These are phyloP conservation scores for Spergularia azorica DNA, from an alignment of 179 eudicot genomes.

Conservation along the genomic window DNA sequence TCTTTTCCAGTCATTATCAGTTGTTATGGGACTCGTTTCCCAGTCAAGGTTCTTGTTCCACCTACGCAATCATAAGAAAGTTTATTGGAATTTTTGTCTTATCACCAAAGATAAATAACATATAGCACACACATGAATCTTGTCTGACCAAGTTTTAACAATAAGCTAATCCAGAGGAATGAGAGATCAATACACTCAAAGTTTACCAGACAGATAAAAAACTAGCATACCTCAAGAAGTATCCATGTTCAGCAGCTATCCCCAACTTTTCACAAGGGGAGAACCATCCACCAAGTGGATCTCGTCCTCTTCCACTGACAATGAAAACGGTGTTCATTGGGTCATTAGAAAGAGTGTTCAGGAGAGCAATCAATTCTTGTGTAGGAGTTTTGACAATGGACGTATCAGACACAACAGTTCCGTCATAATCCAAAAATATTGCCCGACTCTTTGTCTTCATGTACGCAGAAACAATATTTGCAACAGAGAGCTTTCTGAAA, in stretches of 20 bases:
- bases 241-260: slow-evolving; percentile 54
- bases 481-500: slow-evolving; percentile 43
- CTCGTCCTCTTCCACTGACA: slow-evolving; percentile 48
- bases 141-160: neutral
- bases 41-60: slow-evolving; percentile 47
- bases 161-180: neutral
- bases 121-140: neutral
- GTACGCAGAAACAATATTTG: slow-evolving; percentile 34
- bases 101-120: neutral
- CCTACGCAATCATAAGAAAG: slow-evolving; percentile 28
- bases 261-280: slow-evolving; percentile 41
- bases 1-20: slow-evolving; percentile 49
- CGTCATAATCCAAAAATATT: slow-evolving; percentile 51
- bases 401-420: slow-evolving; percentile 40
- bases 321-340: slow-evolving; percentile 42
- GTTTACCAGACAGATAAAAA: neutral
- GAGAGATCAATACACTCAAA: neutral
- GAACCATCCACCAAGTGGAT: slow-evolving; percentile 41
- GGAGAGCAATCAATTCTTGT: slow-evolving; percentile 32
- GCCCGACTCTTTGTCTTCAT: slow-evolving; percentile 37
- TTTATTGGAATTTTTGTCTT: neutral
- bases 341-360: slow-evolving; percentile 34
- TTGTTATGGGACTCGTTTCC: slow-evolving; percentile 36
- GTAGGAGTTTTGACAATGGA: slow-evolving; percentile 39
- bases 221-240: slow-evolving; percentile 40